Conservation (phyloP, 2,329 filamentous ascomycete genomes). For the Pseudogymnoascus sp. region DNA sequence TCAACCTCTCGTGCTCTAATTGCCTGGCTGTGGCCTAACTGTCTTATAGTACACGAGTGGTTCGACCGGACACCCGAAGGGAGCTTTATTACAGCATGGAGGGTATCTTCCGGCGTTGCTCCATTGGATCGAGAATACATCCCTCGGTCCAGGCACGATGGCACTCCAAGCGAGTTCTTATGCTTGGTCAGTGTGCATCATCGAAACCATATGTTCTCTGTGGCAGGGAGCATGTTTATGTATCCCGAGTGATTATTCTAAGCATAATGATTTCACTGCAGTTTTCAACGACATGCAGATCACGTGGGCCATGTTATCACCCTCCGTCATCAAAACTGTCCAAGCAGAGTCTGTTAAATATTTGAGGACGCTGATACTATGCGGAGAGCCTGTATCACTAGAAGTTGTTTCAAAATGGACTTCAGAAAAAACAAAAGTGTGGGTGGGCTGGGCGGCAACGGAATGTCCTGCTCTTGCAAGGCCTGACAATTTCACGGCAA, state of each 20-base stretch:
- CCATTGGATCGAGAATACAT: neutral
- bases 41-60: neutral
- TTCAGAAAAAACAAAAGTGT: neutral
- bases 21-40: neutral
- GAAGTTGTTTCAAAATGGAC: neutral
- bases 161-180: neutral
- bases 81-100: neutral
- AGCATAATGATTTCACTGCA: constrained; percentile 17
- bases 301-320: constrained; percentile 15
- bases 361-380: neutral
- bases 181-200: neutral
- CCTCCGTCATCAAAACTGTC: neutral
- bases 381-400: neutral
- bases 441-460: neutral
- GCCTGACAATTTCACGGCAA: neutral
- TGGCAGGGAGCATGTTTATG: constrained; percentile 15
- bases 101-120: neutral
- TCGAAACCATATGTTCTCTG: neutral
- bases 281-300: constrained; percentile 16
- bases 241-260: constrained; percentile 18
- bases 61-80: neutral
- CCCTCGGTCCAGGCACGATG: neutral
- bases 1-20: no score
- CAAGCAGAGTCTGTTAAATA: neutral
- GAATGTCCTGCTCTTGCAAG: neutral